phyloP scores from a whole-genome alignment of 495 filamentous ascomycete genomes.

The Copromyces sp. region DNA sequence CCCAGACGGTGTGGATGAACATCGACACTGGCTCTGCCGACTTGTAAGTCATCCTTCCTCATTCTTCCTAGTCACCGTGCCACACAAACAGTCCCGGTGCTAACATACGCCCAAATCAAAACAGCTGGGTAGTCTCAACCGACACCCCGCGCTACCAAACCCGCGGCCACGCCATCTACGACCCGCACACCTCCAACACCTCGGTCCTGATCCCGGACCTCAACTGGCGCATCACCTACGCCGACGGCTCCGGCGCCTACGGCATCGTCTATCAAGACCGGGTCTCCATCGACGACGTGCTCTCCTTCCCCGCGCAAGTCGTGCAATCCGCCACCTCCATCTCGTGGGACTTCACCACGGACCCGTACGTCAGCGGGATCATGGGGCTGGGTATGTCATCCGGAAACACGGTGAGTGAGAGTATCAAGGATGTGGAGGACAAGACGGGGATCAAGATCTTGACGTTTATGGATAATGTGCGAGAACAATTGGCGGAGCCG shows the following conservation, averaged over 20 bases:
- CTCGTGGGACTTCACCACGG: constrained; percentile 45
- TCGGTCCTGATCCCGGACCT: constrained; percentile 39
- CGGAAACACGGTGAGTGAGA: constrained; percentile 47
- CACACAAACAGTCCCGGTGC: constrained; percentile 18
- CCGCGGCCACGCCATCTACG: constrained; percentile 47
- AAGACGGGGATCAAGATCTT: constrained; percentile 37
- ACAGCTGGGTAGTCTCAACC: constrained; percentile 12
- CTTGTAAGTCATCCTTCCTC: constrained; percentile 35
- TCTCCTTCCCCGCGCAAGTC: constrained; percentile 46
- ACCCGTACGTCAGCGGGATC: constrained; percentile 53
- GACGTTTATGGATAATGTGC: constrained; percentile 62
- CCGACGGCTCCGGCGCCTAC: constrained; percentile 51
- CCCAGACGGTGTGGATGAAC: constrained; percentile 50
- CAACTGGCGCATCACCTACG: constrained; percentile 59
- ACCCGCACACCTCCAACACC: constrained; percentile 32
- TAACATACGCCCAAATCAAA: too few relatives aligned
- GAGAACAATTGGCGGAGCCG: constrained; percentile 39
- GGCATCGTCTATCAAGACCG: constrained; percentile 58
- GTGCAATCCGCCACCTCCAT: constrained; percentile 55
- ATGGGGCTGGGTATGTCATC: constrained; percentile 61
- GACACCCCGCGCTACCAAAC: constrained; percentile 4
- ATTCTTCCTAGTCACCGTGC: constrained; percentile 44
- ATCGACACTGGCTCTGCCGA: constrained; percentile 67
- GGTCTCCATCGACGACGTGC: constrained; percentile 51
- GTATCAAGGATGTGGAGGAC: neutral